Base-by-base conservation (phyloP, 176 grass and related monocot species). In the Stipa capillata region DNA sequence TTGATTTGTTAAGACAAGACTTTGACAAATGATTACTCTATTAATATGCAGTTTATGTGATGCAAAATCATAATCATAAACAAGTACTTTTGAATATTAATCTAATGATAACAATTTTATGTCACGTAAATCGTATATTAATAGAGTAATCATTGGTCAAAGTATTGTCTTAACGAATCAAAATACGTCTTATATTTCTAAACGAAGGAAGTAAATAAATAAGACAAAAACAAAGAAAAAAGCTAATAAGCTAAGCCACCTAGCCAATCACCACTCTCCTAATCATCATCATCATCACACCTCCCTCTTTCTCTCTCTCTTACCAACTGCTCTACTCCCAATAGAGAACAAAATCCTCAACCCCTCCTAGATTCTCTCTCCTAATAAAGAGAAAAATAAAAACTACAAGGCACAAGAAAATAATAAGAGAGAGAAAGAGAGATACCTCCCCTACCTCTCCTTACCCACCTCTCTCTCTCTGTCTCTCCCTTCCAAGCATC, bases 171-270 rank as follows among this genome's bases (percentile, higher is more conserved):
- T n/a, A n/a, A n/a, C n/a, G n/a, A n/a, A n/a, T n/a, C n/a, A n/a
- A n/a, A n/a, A n/a, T n/a, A n/a, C n/a, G n/a, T n/a, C n/a, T n/a
- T n/a, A n/a, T n/a, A n/a, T n/a, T n/a, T n/a, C n/a, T n/a, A n/a
- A n/a, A n/a, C n/a, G n/a, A n/a, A n/a, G n/a, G n/a, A n/a, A n/a
- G n/a, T n/a, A 33, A 72, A 52, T 24, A 69, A 48, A 57, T 9
- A 9, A 2, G 2, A 78, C 8, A 82, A 73, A 58, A 69, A 84
- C 43, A 80, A 62, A 29, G 28, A 45, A 65, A 16, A 35, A 74
- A 37, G 70, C 62, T 77, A 85, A 89, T 52, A 88, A 69, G 33
- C 54, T 17, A 81, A 79, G 52, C 70, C 70, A 85, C 82, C 82
- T 54, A 69, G 54, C 71, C 54, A 76, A 80, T 81, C 82, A 85